Conservation (phyloP, 164 flowering plant genomes). For the Sedum album region DNA sequence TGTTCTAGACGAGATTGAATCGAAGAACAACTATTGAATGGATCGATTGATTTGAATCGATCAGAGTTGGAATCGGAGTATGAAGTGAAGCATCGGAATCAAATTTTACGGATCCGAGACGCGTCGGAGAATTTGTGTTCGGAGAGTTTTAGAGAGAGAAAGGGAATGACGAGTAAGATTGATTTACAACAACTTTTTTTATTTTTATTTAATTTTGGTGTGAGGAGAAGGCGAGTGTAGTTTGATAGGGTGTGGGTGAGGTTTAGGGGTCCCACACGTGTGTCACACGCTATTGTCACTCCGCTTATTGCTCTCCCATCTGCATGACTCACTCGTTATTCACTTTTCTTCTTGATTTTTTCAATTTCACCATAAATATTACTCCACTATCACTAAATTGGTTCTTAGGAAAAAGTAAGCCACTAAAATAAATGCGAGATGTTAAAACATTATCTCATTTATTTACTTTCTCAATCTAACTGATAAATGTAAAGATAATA, state of each 20-base stretch:
- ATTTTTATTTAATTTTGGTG: neutral
- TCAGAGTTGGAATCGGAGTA: neutral
- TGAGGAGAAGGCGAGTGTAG: neutral
- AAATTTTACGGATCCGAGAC: neutral
- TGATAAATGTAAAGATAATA: too few relatives aligned
- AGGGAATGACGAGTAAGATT: neutral
- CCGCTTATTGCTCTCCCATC: slow-evolving; percentile 7
- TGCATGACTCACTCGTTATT: too few relatives aligned
- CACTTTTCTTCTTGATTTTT: too few relatives aligned
- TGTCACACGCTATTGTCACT: neutral
- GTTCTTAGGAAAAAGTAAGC: too few relatives aligned
- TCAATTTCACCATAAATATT: too few relatives aligned
- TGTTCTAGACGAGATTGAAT: neutral
- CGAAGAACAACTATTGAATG: neutral
- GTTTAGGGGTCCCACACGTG: neutral
- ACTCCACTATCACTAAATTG: too few relatives aligned
- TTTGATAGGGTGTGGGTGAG: neutral
- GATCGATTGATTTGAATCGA: neutral
- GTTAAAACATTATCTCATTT: too few relatives aligned
- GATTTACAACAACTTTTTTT: too few relatives aligned
- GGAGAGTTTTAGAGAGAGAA: neutral
- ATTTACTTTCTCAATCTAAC: too few relatives aligned
- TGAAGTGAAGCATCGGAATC: neutral
- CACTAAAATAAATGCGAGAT: too few relatives aligned
- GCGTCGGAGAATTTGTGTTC: neutral